Base-by-base conservation (phyloP, 805 yeast genomes). In the Lipomyces chichibuensis region DNA sequence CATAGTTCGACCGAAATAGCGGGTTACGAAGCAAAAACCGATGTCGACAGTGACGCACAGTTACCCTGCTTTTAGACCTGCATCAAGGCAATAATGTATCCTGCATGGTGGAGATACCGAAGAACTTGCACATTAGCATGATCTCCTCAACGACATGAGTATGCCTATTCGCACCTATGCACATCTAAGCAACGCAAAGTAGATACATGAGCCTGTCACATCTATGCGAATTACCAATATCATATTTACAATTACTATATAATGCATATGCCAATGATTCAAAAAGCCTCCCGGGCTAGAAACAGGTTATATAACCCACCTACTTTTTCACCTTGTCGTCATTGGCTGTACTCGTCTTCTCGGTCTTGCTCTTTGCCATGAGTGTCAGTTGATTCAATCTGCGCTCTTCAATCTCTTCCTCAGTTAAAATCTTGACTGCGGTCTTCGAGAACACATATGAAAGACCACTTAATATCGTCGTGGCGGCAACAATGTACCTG, bases 381-480 rank as follows among this genome's bases (percentile, higher is more conserved):
- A 52, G 17, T 9, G n/a, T 25, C n/a, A 32, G 29, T 13, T 62
- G 56, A 75, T 70, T 14, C 76, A 68, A 23, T 69, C 73, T 64
- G 75, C 73, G 63, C 74, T 70, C 35, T 73, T 69, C 71, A 29
- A 69, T 65, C 32, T 69, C 72, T 33, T 61, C 64, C 33, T 52
- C 59, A 2, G 70, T 59, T 51, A 88, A 71, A 54, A 84, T 82
- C 77, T 83, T 88, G 61, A 91, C 88, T 0, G 96, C 94, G 62
- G 84, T 83, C 67, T 84, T 88, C 59, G 88, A 84, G 72, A 90
- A 84, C 3, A 89, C 81, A 77, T 93, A 93, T 9, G 92, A 88
- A 46, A 88, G 77, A 0, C 97, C 97, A 75, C 96, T 90, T 67
- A 85, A 75, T 0, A 89, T 75, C 0, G 98, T 93, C 0, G 97